phyloP scores from a whole-genome alignment of 2,329 filamentous ascomycete species.

The Aspergillus sp. region DNA sequence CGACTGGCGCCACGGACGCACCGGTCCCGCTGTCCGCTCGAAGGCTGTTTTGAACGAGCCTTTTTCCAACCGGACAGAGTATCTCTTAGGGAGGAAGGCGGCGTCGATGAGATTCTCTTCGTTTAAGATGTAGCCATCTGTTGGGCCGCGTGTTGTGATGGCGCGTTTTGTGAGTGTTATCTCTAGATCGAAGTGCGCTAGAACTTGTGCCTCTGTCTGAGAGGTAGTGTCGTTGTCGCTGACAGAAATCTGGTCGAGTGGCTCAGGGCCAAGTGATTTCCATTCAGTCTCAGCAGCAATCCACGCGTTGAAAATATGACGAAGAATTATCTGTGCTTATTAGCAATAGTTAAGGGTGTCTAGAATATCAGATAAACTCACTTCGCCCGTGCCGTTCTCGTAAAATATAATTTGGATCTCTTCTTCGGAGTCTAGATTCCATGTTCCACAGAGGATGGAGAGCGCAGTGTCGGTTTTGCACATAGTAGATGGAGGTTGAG shows the following conservation, averaged over 20 bases:
- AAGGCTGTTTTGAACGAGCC: not conserved
- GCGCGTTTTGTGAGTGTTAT: not conserved
- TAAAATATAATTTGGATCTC: not conserved
- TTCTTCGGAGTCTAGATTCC: not conserved
- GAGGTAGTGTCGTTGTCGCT: not conserved
- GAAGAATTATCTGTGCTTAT: not conserved
- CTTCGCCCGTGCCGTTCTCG: not conserved
- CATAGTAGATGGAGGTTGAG: not conserved
- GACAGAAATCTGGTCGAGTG: not conserved
- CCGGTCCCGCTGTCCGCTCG: not conserved
- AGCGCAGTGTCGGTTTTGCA: not conserved
- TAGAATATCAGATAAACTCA: not conserved
- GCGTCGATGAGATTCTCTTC: not conserved
- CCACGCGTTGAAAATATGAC: not conserved
- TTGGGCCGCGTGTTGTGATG: not conserved
- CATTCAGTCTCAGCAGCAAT: not conserved
- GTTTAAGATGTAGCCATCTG: not conserved
- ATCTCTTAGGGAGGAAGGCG: not conserved
- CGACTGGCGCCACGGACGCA: not conserved
- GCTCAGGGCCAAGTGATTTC: not conserved
- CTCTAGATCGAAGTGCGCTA: not conserved
- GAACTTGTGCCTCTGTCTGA: not conserved
- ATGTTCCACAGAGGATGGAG: not conserved
- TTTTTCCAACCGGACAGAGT: not conserved
- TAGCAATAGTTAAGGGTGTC: not conserved